Base-by-base conservation (phyloP, 768 basidiomycete species). In the Boletus vermiculosoides region DNA sequence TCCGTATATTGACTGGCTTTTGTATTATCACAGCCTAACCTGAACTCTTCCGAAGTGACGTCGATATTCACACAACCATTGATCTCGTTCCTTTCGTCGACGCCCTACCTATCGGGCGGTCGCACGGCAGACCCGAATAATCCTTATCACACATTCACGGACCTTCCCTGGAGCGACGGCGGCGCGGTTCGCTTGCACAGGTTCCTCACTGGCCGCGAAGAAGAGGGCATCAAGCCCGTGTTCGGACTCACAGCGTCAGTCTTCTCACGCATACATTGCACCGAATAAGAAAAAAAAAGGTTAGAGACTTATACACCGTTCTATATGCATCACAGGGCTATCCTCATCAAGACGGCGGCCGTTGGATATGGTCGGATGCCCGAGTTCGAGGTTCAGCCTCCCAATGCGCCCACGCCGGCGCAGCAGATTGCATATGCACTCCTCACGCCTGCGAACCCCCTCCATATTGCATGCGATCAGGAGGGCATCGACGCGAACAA, bases 61-160 rank as follows among this genome's bases (percentile, higher is more conserved):
- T 80, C 82, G 41, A 79, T 95, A 49, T 95, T 96, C 73, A 92
- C 93, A 0, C 93, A 93, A 63, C 92, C 94, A 0, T 80, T 96
- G 13, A 66, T 73, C 18, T 83, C 88, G 1, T 92, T 95, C 70
- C 77, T 95, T 18, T 77, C 78, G 44, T 80, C 82, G 1, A 78
- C 76, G 0, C 77, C 86, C 0, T 84, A 87, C 1, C 85, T 83
- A 55, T 75, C 82, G 0, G 80, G 86, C 57, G 75, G 78, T 11
- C 82, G 84, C 56, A 72, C 75, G 18, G 62, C 80, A 6, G 85
- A 86, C 64, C 76, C 81, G 2, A 58, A 50, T 0, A 41, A 12
- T 4, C 75, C 79, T 1, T 92, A 92, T 66, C 84, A 93, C 68
- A 82, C 85, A 0, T 84, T 77, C 48, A 73, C 63, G 25, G 92